Conservation (phyloP, 2,329 filamentous ascomycete genomes). For the Parafenestella ontariensis region DNA sequence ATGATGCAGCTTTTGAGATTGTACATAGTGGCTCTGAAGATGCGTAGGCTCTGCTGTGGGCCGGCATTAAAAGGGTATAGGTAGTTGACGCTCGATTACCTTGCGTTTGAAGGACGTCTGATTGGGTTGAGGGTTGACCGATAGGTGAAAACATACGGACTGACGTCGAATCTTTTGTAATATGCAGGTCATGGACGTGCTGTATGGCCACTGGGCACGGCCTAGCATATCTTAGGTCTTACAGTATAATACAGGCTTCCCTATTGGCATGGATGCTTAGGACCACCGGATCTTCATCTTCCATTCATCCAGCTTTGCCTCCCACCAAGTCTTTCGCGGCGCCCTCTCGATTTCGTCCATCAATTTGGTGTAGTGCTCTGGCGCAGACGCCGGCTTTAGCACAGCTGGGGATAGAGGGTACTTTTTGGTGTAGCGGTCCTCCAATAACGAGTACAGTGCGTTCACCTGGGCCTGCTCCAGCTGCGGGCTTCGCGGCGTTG, state of each 20-base stretch:
- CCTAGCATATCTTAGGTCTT: not conserved
- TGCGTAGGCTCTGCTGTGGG: too few species aligned
- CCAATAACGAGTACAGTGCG: constrained; percentile 66
- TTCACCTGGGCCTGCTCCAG: constrained; percentile 60
- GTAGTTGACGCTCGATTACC: too few species aligned
- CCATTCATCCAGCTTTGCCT: constrained; percentile 46
- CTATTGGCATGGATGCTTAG: constrained; percentile 8
- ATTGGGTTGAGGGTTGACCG: too few species aligned
- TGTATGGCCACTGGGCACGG: not conserved
- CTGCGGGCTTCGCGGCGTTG: constrained; percentile 22
- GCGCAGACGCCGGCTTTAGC: constrained; percentile 42
- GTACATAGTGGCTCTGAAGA: too few species aligned
- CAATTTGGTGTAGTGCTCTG: constrained; percentile 44
- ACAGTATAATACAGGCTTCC: not conserved
- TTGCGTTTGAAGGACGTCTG: not conserved
- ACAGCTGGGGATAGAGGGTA: constrained; percentile 37
- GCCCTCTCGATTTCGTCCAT: constrained; percentile 47
- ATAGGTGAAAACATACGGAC: too few species aligned
- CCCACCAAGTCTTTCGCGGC: constrained; percentile 44
- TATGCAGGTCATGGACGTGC: not conserved
- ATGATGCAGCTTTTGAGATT: too few species aligned
- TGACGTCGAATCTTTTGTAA: not conserved
- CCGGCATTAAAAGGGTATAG: too few species aligned
- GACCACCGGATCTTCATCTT: constrained; percentile 48
- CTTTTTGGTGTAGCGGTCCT: constrained; percentile 62